A percentile compares a stretch with the other conserved stretches of the same genome.
These are phyloP conservation scores for Oryza coarctata DNA, from an alignment of 176 grass and related monocot genomes.

Conservation along the genomic window DNA sequence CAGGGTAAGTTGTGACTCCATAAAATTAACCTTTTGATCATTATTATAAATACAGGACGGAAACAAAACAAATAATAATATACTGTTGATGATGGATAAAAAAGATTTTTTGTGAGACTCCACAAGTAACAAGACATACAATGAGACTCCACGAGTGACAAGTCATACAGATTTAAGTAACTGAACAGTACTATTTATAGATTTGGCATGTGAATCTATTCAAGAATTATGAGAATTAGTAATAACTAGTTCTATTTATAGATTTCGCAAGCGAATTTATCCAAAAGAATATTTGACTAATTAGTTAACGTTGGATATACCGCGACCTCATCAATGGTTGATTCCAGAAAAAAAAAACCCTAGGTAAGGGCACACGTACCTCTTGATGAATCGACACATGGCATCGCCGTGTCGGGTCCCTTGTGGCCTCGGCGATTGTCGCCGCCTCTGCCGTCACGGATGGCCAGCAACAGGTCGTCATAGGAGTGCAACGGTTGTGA, in stretches of 20 bases:
- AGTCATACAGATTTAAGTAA: not conserved
- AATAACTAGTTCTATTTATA: not conserved
- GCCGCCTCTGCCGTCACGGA: not conserved
- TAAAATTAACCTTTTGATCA: not conserved
- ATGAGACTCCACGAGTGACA: too few relatives aligned
- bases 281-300: not conserved
- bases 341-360: too few relatives aligned
- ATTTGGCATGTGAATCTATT: not conserved
- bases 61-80: too few relatives aligned
- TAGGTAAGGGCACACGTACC: not conserved
- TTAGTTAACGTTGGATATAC: not conserved
- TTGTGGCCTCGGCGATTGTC: constrained; percentile 10
- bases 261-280: not conserved
- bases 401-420: constrained; percentile 2
- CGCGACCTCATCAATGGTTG: not conserved
- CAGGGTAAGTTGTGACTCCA: too few relatives aligned
- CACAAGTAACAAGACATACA: not conserved
- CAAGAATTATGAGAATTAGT: too few relatives aligned
- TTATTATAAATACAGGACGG: too few relatives aligned
- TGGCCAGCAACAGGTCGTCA: not conserved
- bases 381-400: constrained; percentile 20
- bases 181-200: not conserved
- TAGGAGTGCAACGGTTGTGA: not conserved
- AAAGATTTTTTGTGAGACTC: not conserved
- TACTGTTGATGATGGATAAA: not conserved